Conservation (phyloP, 139 green algal species). For the Zygnema circumcarinatum region DNA sequence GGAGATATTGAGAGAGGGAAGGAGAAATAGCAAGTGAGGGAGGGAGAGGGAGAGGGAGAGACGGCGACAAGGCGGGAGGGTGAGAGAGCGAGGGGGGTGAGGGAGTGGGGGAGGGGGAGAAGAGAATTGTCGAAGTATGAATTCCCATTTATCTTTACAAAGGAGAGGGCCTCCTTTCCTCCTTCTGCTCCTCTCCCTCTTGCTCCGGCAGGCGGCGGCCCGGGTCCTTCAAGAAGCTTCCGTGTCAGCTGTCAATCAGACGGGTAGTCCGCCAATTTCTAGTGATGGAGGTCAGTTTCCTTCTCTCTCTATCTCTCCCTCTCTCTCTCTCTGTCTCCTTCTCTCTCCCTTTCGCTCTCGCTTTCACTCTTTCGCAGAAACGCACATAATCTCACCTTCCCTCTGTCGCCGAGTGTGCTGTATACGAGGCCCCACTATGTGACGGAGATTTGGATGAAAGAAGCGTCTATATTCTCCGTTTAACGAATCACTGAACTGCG, state of each 20-base stretch:
- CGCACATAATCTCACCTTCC: neutral
- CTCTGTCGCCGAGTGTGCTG: constrained; percentile 10
- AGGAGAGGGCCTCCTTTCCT: neutral
- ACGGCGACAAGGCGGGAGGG: neutral
- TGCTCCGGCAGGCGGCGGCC: neutral
- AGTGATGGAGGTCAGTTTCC: neutral
- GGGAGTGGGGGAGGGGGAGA: too few relatives aligned
- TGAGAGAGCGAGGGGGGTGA: neutral
- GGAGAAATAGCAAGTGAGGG: neutral
- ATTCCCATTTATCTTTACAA: neutral
- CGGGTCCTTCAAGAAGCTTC: neutral
- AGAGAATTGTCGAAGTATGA: neutral
- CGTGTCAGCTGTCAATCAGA: neutral
- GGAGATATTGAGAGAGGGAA: neutral
- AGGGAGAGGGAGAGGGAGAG: neutral
- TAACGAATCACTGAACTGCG: neutral
- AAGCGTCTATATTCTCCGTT: neutral
- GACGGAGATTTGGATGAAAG: neutral
- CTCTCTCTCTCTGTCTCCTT: neutral
- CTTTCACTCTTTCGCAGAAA: neutral
- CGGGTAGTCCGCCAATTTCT: neutral
- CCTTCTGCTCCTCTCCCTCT: neutral
- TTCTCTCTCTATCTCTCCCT: constrained; percentile 15
- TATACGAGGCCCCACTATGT: constrained; percentile 8
- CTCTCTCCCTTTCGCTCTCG: neutral